These are phyloP conservation scores for Magnaporthales sp. DNA, from an alignment of 2,329 filamentous ascomycete species.

Conservation along the genomic window DNA sequence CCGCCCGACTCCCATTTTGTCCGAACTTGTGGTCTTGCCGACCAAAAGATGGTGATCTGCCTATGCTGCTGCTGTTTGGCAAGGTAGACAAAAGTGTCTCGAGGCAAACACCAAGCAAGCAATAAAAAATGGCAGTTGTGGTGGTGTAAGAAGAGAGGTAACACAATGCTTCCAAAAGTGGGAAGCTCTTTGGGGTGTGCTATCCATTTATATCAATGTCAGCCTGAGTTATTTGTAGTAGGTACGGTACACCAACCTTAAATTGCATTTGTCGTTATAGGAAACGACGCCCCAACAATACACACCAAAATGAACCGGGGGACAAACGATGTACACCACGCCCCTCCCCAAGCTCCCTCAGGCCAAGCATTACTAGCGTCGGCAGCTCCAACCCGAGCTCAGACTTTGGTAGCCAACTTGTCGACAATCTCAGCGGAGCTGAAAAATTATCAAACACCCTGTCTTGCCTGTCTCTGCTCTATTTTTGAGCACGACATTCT, in stretches of 20 bases:
- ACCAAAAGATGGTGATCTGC: background rate
- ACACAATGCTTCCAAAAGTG: background rate
- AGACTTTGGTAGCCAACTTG: background rate
- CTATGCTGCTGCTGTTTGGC: background rate
- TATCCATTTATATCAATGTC: background rate
- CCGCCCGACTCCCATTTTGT: conserved; percentile 4
- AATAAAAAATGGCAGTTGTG: background rate
- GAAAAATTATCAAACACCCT: background rate
- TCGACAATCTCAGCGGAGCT: background rate
- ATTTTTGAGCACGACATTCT: background rate
- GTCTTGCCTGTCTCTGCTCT: background rate
- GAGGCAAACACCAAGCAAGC: background rate
- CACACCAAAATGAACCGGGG: background rate
- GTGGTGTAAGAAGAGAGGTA: background rate
- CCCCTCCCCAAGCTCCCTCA: background rate
- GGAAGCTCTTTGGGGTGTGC: background rate
- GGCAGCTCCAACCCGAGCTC: background rate
- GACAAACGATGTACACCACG: background rate
- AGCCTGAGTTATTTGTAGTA: background rate
- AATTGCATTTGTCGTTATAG: background rate
- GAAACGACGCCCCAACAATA: background rate
- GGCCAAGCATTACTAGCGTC: background rate
- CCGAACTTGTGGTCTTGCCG: background rate
- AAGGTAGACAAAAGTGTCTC: background rate
- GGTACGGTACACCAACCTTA: background rate